Conservation (phyloP, 2,329 filamentous ascomycete species). For the Clarireedia hainanense region DNA sequence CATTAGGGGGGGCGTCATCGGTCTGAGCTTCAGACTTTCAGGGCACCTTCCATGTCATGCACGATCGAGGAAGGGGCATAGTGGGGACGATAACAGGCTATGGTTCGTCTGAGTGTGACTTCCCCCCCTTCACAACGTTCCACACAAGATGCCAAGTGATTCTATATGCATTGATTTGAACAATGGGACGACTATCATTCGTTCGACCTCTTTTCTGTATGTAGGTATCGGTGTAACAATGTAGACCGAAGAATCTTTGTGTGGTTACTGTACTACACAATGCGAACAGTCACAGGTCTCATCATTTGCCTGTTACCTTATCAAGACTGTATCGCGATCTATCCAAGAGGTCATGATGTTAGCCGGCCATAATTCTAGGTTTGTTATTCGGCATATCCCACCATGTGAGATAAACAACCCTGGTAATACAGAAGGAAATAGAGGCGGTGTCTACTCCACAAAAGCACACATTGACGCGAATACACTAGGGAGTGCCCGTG, state of each 20-base stretch:
- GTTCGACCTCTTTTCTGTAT: too few species aligned
- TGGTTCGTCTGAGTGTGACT: background rate
- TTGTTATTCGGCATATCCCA: conserved; percentile 1
- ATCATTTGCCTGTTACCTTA: background rate
- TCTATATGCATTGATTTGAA: background rate
- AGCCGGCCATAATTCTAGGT: background rate
- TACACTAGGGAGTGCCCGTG: conserved; percentile 3
- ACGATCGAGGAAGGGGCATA: conserved; percentile 1
- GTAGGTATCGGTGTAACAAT: too few species aligned
- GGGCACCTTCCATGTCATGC: conserved; percentile 5
- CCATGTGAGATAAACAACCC: background rate
- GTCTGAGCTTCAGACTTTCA: background rate
- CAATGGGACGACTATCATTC: background rate
- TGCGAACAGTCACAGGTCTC: background rate
- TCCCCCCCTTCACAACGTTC: background rate
- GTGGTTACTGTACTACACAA: background rate
- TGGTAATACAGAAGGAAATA: background rate
- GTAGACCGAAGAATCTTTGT: too few species aligned
- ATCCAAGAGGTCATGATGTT: background rate
- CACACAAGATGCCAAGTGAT: background rate
- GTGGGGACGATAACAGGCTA: conserved; percentile 2
- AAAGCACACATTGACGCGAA: background rate
- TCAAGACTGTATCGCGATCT: background rate
- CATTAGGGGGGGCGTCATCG: conserved; percentile 2
- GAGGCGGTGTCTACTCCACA: conserved; percentile 2